A percentile compares a stretch with the other conserved stretches of the same genome.
Evolutionary conservation across 2,329 filamentous ascomycete genomes (phyloP).

Genomic region (Ceratocystis papillata): DNA sequence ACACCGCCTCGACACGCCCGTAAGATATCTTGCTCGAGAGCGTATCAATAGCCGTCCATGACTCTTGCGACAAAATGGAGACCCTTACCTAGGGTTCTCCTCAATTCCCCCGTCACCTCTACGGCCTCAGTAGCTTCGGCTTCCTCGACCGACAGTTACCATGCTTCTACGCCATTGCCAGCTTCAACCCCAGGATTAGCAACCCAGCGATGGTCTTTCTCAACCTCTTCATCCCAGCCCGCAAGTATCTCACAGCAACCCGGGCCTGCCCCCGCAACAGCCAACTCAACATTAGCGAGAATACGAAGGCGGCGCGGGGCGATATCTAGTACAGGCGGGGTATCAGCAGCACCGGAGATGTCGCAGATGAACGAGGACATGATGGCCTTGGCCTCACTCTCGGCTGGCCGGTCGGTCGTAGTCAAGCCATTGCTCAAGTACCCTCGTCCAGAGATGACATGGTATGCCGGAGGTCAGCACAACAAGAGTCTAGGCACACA

Average conservation of each 20-base stretch:
- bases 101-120: not conserved
- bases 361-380: constrained; percentile 10
- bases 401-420: constrained; percentile 13
- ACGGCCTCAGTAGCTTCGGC: not conserved
- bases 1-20: not conserved
- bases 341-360: not conserved
- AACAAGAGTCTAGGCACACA: constrained; percentile 15
- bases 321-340: not conserved
- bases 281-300: not conserved
- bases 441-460: not conserved
- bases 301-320: not conserved
- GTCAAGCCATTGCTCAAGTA: constrained; percentile 13
- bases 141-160: not conserved
- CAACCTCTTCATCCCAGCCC: no score
- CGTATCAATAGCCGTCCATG: constrained; percentile 24
- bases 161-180: not conserved
- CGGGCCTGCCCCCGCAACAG: no score
- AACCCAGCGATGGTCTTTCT: no score
- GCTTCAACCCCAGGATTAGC: no score
- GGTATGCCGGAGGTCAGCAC: constrained; percentile 2
- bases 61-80: constrained; percentile 28
- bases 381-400: constrained; percentile 8
- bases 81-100: constrained; percentile 15
- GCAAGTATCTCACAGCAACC: no score
- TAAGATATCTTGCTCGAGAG: not conserved